These are phyloP conservation scores for Cryptococcus sp. DNA, from an alignment of 1,284 basidiomycete genomes.

Conservation along the genomic window DNA sequence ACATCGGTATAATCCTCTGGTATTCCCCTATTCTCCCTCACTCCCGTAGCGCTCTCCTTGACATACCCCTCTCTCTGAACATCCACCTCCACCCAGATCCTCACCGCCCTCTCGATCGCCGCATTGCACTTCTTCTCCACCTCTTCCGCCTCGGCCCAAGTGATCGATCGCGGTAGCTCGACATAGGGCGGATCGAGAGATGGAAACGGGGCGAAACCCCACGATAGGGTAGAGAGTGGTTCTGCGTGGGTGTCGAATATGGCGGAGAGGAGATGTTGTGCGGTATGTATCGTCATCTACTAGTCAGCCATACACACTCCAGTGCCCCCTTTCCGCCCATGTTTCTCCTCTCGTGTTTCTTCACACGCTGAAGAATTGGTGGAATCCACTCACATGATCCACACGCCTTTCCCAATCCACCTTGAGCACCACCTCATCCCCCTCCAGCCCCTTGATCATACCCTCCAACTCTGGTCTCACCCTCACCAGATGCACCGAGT, in stretches of 20 bases:
- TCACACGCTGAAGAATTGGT: neutral
- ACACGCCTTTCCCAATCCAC: constrained; percentile 64
- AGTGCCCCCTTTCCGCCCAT: no score
- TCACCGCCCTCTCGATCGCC: constrained; percentile 46
- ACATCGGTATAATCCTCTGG: constrained; percentile 45
- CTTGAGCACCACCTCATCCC: constrained; percentile 55
- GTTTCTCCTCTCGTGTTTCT: no score
- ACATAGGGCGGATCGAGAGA: constrained; percentile 69
- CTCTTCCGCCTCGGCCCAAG: constrained; percentile 57
- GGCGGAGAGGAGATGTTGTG: constrained; percentile 76
- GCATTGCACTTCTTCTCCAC: constrained; percentile 64
- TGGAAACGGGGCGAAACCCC: constrained; percentile 52
- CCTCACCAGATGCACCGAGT: constrained; percentile 70
- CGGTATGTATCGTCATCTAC: constrained; percentile 76
- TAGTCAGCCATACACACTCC: neutral
- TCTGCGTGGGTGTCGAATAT: constrained; percentile 61
- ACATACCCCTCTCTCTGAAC: constrained; percentile 21
- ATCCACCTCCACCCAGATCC: constrained; percentile 37
- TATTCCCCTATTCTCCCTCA: constrained; percentile 63
- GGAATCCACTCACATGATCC: constrained; percentile 65
- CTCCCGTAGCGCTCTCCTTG: constrained; percentile 46
- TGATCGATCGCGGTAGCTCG: constrained; percentile 67
- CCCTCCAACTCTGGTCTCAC: constrained; percentile 49
- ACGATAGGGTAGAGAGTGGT: constrained; percentile 68
- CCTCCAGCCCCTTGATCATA: constrained; percentile 51